Evolutionary conservation across 495 filamentous ascomycete genomes (phyloP), one percentile per base, ranked within the genome.

Genomic region (Extremus antarcticus): DNA sequence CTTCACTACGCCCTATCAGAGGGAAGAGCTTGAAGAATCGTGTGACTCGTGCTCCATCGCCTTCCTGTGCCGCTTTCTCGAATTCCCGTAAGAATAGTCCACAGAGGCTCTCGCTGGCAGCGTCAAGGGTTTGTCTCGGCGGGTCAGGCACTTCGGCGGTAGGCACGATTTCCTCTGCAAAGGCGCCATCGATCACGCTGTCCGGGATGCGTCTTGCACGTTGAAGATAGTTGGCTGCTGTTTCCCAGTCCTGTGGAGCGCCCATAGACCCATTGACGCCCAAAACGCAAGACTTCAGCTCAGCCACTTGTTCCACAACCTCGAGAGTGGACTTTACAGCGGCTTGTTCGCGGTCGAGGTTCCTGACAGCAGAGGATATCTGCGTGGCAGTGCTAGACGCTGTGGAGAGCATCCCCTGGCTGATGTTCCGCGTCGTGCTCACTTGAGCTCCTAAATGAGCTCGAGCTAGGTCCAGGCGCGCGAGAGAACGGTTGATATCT

Each of bases 21-120:
- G 92, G 92, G 65, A 98, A 98, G 43, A 98, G 71, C 72, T 98
- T 98, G 71, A 98, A 98, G 69, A 97, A 98, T 50, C 92, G 78
- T 3, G 92, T 96, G 45, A 98, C 86, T 65, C 84, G 86, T 21
- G 84, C 80, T 0, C 87, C 88, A 63, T 98, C 90, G 25, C 76
- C 82, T 51, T 90, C 88, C 56, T 81, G 77, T 1, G 89, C 86
- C 8, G 92, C 94, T 70, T 87, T 91, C 64, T 94, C 88, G 66
- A 98, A 98, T 73, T 97, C 92, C 43, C 90, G 77, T 68, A 97
- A 68, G 67, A 98, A 98, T 35, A 98, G 71, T 7, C 78, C 82
- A 61, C 92, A 96, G 29, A 98, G 70, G 22, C 84, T 86, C 69
- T 95, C 91, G 39, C 87, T 81, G 1, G 92, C 88, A 59, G 82